phyloP scores from a whole-genome alignment of 1,284 basidiomycete genomes.

The Ceratobasidium sp. region DNA sequence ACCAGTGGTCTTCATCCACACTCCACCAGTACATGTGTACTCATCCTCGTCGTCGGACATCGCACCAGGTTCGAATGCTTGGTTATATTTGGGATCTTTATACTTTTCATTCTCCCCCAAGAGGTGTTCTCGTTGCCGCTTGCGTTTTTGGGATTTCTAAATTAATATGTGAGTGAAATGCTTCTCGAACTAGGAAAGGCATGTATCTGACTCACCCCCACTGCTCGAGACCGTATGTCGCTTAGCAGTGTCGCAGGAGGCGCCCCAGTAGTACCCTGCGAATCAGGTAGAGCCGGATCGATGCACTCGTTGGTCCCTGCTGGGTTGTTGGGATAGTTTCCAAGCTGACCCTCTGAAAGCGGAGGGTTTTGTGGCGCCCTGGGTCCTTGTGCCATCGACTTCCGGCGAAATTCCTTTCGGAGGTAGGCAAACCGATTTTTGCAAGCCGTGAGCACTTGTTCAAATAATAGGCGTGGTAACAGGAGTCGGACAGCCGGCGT shows the following conservation, averaged over 20 bases:
- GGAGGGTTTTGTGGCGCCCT: not conserved
- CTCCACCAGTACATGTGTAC: not conserved
- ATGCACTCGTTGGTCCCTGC: not conserved
- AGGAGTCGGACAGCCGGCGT: not conserved
- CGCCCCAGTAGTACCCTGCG: too few relatives aligned
- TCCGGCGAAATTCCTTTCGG: not conserved
- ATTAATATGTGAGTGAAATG: not conserved
- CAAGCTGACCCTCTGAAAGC: not conserved
- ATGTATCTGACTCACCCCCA: not conserved
- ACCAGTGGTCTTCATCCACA: not conserved
- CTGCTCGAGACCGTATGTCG: not conserved
- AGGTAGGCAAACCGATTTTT: not conserved
- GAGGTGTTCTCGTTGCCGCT: not conserved
- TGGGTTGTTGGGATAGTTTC: not conserved
- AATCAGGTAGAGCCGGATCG: not conserved
- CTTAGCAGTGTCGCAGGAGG: not conserved
- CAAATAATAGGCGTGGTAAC: not conserved
- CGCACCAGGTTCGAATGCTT: not conserved
- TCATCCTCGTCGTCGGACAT: not conserved
- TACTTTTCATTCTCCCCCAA: not conserved
- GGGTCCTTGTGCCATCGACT: not conserved
- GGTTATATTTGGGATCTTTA: not conserved
- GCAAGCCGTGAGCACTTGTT: not conserved
- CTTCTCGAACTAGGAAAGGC: not conserved
- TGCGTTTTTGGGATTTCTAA: not conserved